phyloP scores from a whole-genome alignment of 2,329 filamentous ascomycete species.

The Colletotrichum sp. region DNA sequence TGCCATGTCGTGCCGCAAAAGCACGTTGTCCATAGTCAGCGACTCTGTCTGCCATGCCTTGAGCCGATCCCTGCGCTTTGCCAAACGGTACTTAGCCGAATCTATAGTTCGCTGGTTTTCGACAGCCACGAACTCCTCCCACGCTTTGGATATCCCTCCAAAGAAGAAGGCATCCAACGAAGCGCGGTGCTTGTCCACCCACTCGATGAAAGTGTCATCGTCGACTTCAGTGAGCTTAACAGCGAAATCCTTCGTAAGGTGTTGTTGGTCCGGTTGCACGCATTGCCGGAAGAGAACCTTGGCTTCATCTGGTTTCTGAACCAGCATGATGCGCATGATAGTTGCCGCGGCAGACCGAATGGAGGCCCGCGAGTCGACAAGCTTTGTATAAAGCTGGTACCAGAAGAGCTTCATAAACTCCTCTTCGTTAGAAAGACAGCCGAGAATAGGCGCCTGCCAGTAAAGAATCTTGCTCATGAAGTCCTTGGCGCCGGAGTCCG shows the following conservation, averaged over 20 bases:
- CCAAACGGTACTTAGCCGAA: constrained; percentile 71
- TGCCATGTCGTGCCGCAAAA: constrained; percentile 83
- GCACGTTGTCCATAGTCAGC: constrained; percentile 70
- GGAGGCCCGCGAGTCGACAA: constrained; percentile 71
- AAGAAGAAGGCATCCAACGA: constrained; percentile 86
- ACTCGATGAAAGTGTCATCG: constrained; percentile 84
- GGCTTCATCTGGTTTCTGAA: constrained; percentile 89
- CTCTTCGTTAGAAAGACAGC: constrained; percentile 77
- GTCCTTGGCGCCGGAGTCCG: constrained; percentile 66
- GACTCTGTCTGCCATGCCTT: constrained; percentile 80
- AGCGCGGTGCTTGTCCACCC: constrained; percentile 83
- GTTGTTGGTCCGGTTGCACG: constrained; percentile 71
- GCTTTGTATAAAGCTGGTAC: constrained; percentile 90
- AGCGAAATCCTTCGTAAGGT: constrained; percentile 78
- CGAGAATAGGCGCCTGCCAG: constrained; percentile 92
- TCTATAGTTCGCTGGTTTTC: constrained; percentile 86
- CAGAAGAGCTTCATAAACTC: constrained; percentile 85
- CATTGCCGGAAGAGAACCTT: constrained; percentile 75
- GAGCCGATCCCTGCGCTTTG: constrained; percentile 81
- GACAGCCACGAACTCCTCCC: constrained; percentile 84
- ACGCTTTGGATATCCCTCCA: constrained; percentile 77
- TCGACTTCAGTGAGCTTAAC: constrained; percentile 86
- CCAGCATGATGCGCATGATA: constrained; percentile 88
- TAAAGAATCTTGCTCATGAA: constrained; percentile 89
- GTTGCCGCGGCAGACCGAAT: constrained; percentile 81